Conservation (phyloP, 202 grass and related monocot genomes). For the Setaria italica region DNA sequence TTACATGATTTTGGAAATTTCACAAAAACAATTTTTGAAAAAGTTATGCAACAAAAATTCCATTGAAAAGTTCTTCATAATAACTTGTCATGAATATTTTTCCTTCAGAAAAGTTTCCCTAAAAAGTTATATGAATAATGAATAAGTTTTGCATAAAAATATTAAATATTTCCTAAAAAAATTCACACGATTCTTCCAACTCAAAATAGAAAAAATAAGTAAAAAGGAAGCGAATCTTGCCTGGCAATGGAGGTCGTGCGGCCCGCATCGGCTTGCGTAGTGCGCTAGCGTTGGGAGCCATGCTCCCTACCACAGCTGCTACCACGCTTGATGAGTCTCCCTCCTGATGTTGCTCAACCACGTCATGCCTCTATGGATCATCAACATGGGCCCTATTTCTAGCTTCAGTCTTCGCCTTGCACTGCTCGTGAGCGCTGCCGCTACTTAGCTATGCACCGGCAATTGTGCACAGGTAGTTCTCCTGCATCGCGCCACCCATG, state of each 20-base stretch:
- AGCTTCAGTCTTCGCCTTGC: no score
- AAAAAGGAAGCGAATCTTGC: not conserved
- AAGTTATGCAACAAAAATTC: not conserved
- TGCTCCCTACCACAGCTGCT: not conserved
- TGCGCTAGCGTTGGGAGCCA: not conserved
- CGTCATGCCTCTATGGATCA: not conserved
- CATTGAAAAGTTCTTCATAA: not conserved
- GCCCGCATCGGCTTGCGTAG: rapidly evolving
- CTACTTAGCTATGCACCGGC: no score
- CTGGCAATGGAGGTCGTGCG: not conserved
- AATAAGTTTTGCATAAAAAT: not conserved
- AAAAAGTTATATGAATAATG: not conserved
- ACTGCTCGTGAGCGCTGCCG: no score
- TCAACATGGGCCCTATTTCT: no score
- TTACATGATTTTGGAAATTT: not conserved
- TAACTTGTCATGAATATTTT: not conserved
- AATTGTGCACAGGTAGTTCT: not conserved
- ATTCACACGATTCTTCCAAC: not conserved
- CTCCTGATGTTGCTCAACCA: not conserved
- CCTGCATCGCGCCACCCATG: not conserved
- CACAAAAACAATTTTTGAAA: not conserved
- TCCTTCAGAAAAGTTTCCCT: not conserved
- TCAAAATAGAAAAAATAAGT: not conserved
- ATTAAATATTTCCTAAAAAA: not conserved
- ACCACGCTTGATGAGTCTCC: not conserved